Evolutionary conservation across 2,329 filamentous ascomycete genomes (phyloP), one percentile per base, ranked within the genome.

Genomic region (Microdochium paspali): DNA sequence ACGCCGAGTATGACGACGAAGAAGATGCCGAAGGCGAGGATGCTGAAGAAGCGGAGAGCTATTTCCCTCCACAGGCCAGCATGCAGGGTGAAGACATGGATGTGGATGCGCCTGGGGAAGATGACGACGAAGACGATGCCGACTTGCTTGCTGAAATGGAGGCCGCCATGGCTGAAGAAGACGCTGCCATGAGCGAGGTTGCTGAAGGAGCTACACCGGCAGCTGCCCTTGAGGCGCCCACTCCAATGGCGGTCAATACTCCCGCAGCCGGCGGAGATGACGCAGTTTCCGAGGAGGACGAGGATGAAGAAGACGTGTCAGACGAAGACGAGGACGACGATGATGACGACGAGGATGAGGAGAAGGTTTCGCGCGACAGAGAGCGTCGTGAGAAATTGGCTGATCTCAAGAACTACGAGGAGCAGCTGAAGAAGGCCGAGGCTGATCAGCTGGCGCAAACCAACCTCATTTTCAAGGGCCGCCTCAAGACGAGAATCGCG

Each of bases 301-400:
- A 66, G n/a, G 70, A 71, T 12, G 70, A 65, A 1, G 60, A 61
- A 6, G 62, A 56, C 2, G 57, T 51, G 10, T 66, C 71, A 10
- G 71, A 70, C 2, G 69, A 67, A 9, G 64, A 67, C 3, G 69
- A 72, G 20, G 69, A 69, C 9, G 72, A 75, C 12, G 70, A 74
- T 24, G 72, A 73, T 5, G 75, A 76, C 2, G 73, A 72, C 4
- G 73, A 74, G 12, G 74, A 76, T 10, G 73, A 74, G 35, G 72
- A 74, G 28, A 73, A 76, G 3, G 74, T 77, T 39, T 70, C 71
- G 44, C 70, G 77, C 51, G 67, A 73, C 51, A 71, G 76, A 52
- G 75, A 76, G 50, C 71, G 78, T 51, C 71, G 73, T 54, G 74
- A 75, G 54, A 76, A 79, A 52, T 73, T 79, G 46, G 65, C 69